Base-by-base conservation (phyloP, 306 rosid genomes). In the barrel medic (Medicago truncatula) region DNA sequence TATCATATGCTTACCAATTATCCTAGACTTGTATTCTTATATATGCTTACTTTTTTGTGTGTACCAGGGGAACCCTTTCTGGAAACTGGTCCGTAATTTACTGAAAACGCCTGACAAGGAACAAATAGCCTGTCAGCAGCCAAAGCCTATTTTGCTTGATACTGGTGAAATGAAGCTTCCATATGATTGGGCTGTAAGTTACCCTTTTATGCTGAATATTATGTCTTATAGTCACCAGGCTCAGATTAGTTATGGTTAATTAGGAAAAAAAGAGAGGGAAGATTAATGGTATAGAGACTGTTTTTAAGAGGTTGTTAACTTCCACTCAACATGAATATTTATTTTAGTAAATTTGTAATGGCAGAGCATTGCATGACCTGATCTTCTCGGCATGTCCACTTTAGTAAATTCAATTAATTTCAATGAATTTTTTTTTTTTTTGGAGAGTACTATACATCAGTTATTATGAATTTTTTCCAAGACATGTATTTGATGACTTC, bases 131-230 rank as follows among this genome's bases (percentile, higher is more conserved):
- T 95, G 98, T 80, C 98, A 95, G 56, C 73, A 7, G 2, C 98
- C 98, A 67, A 95, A 95, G 88, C 97, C 98, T 75, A 92, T 95
- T 80, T 84, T 95, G 79, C 97, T 95, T 69, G 97, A 95, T 87
- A 92, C 97, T 64, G 98, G 98, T 62, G 98, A 92, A 90, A 95
- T 95, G 97, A 87, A 87, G 80, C 44, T 76, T 78, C 98, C 98
- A 8, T 95, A 95, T 86, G 92, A 92, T 43, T 95, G 98, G 98
- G 98, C 98, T 25, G 98, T 95, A 89, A 84, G 97, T 87, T 78
- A 38, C 77, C 78, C 66, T 38, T 73, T n/a, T 58, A 68, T 38
- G 44, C 62, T 39, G 73, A 73, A 81, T 70, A 53, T 59, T 59
- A 56, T 44, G 20, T 53, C 67, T 7, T 69, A 23, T 25, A 70